A percentile compares a stretch with the other conserved stretches of the same genome.
phyloP scores from a whole-genome alignment of 2,329 filamentous ascomycete genomes.

The Seiridium unicorne region DNA sequence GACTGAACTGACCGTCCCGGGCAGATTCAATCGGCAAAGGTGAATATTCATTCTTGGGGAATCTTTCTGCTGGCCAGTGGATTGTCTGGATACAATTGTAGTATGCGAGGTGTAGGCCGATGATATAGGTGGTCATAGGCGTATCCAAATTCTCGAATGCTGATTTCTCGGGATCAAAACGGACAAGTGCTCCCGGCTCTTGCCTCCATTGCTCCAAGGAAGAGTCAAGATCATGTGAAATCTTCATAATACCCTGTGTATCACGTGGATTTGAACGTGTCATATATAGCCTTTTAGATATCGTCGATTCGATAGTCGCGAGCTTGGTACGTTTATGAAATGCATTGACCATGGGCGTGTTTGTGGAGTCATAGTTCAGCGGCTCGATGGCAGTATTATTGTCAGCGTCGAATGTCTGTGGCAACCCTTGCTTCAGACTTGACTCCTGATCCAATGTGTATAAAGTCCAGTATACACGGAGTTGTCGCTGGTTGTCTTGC shows the following conservation, averaged over 20 bases:
- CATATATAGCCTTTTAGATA: background rate
- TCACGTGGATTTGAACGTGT: background rate
- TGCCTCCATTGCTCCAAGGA: background rate
- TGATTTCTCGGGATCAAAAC: background rate
- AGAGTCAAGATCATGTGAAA: background rate
- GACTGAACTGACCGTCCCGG: background rate
- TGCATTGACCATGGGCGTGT: background rate
- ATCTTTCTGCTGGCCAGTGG: background rate
- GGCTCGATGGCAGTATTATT: background rate
- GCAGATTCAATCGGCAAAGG: no score
- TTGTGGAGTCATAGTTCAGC: no score
- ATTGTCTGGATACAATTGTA: background rate
- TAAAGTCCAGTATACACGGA: background rate
- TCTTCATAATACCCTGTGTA: background rate
- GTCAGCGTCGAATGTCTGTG: background rate
- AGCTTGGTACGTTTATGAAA: background rate
- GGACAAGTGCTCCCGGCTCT: background rate
- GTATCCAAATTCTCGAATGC: background rate
- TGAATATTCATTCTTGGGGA: background rate
- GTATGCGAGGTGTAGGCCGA: background rate
- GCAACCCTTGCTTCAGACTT: background rate
- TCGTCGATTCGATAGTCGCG: background rate
- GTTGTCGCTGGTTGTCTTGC: background rate
- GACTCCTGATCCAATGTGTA: background rate
- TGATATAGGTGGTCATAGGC: background rate